Base-by-base conservation (phyloP, 371 early-diverging fungal species). In the Mucor saturninus region DNA sequence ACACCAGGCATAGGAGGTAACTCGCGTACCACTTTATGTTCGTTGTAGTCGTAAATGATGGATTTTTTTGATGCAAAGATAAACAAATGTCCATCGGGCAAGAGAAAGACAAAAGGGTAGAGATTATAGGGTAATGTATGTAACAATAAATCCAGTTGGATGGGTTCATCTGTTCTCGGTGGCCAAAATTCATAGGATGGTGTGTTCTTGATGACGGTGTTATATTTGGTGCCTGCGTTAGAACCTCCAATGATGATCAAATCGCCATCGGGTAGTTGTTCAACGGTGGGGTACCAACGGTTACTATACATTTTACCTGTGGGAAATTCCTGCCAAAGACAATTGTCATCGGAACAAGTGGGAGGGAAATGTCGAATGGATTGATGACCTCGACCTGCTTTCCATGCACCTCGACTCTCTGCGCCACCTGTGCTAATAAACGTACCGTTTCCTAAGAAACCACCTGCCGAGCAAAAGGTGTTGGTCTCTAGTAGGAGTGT, bases 381-480 rank as follows among this genome's bases (percentile, higher is more conserved):
- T 61, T 83, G 83, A 76, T 78, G 83, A 14, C 88, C 86, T 42
- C 71, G 73, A 1, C 30, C 69, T 5, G 83, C 80, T 55, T 81
- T 74, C 76, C 76, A 77, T 2, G 4, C 30, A 21, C 74, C 64
- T 35, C 81, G 71, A 32, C 69, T 64, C 58, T 86, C 85, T 9
- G 78, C 86, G 21, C 87, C 87, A 21, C 85, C 87, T 1, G 81
- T 83, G 53, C 81, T 83, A 55, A 87, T 83, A 49, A 87, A 69
- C 3, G 81, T 86, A 14, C 86, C 86, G 38, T 87, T 84, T 5
- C 59, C 74, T 32, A 86, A 68, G 61, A 84, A 85, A 13, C 84
- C 83, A 51, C 87, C 87, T 6, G 81, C 85, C 3, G 86, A 86
- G 59, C 87, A 87, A 56, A 87, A 87, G 5, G 86, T 87, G 55